These are phyloP conservation scores for Calonectria multiphialidica DNA, from an alignment of 2,329 filamentous ascomycete species.

Conservation along the genomic window DNA sequence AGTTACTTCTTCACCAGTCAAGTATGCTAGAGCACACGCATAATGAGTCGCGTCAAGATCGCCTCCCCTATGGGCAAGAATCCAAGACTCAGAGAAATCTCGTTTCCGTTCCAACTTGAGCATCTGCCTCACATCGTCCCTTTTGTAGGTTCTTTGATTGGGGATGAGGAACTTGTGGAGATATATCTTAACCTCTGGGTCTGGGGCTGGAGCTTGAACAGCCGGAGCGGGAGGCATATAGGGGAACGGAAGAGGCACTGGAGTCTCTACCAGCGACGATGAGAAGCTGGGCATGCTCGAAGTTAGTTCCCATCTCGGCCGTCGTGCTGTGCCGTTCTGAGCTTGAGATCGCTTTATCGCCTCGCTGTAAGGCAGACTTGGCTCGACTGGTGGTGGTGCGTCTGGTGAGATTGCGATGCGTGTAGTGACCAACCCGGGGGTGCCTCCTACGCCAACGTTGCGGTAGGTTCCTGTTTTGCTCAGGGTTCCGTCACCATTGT, in stretches of 20 bases:
- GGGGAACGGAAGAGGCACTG: background rate
- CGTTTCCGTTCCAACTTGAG: conserved; percentile 37
- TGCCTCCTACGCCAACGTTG: conserved; percentile 29
- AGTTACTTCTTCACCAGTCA: conserved; percentile 44
- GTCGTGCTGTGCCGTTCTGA: background rate
- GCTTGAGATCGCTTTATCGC: conserved; percentile 17
- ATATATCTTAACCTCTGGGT: conserved; percentile 31
- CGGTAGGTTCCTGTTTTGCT: conserved; percentile 44
- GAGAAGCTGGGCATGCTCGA: background rate
- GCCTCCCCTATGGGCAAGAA: conserved; percentile 32
- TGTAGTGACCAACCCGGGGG: conserved; percentile 47
- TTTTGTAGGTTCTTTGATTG: conserved; percentile 30
- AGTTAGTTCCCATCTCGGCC: background rate
- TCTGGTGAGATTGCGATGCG: conserved; percentile 36
- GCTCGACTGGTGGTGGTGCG: conserved; percentile 34
- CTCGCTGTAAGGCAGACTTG: conserved; percentile 24
- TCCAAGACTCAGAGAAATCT: conserved; percentile 43
- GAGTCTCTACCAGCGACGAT: background rate
- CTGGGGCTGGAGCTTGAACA: background rate
- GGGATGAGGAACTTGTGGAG: conserved; percentile 38
- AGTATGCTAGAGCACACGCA: conserved; percentile 47
- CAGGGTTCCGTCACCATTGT: conserved; percentile 56
- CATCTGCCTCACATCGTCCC: conserved; percentile 43
- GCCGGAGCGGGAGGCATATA: background rate
- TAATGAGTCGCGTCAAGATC: conserved; percentile 40